Percentiles rank a stretch among this genome's conserved stretches.
phyloP scores from a whole-genome alignment of 192 early-diverging fungal genomes.

The Entomortierella lignicola region DNA sequence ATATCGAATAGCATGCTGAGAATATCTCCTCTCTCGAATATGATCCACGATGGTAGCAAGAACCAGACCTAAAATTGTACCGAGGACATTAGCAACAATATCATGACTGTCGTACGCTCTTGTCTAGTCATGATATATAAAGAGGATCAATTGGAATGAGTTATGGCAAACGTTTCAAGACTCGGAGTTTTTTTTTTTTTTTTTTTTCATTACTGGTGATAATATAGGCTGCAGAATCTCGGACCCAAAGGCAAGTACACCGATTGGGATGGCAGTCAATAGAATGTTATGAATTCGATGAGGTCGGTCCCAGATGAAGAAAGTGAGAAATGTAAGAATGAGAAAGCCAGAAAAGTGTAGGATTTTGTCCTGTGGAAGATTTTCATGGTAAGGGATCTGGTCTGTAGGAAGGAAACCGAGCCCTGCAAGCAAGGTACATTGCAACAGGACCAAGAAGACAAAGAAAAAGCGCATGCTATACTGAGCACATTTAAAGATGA shows the following conservation, averaged over 20 bases:
- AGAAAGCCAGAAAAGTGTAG: conserved; percentile 46
- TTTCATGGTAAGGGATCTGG: conserved; percentile 49
- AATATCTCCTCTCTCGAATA: conserved; percentile 23
- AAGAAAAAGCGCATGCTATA: conserved; percentile 39
- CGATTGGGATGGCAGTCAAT: conserved; percentile 30
- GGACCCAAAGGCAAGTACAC: conserved; percentile 35
- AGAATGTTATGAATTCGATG: conserved; percentile 24
- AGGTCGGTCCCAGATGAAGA: conserved; percentile 50
- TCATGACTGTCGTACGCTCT: conserved; percentile 44
- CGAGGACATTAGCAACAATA: conserved; percentile 33
- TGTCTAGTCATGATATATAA: conserved; percentile 11
- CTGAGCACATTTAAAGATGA: too few relatives aligned
- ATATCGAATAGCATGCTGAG: conserved; percentile 12
- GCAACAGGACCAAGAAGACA: conserved; percentile 33
- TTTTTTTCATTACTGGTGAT: conserved; percentile 31
- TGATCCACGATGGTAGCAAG: conserved; percentile 22
- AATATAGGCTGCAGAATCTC: conserved; percentile 45
- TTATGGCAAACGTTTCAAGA: too few relatives aligned
- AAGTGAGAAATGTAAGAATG: conserved; percentile 47
- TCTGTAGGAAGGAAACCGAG: conserved; percentile 47
- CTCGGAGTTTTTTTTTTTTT: not conserved
- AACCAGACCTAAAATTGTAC: conserved; percentile 11
- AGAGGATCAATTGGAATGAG: too few relatives aligned
- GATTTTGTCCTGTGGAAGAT: conserved; percentile 42
- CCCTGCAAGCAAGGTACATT: conserved; percentile 31